phyloP scores from a whole-genome alignment of 208 protist species.

The Trypanosoma congolense region DNA sequence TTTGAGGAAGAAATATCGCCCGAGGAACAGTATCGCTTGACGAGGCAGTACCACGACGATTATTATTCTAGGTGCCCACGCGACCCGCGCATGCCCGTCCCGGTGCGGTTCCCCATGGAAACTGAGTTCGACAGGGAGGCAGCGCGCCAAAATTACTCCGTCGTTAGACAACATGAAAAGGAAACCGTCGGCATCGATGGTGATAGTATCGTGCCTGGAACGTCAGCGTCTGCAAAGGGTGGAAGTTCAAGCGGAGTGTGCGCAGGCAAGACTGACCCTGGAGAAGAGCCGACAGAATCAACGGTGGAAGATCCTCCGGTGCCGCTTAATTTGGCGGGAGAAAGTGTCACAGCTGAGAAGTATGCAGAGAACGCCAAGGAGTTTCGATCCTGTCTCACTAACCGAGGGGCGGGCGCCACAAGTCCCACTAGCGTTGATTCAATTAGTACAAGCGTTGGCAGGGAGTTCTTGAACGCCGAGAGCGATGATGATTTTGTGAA shows the following conservation, averaged over 20 bases:
- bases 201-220: no score
- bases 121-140: conserved; percentile 20
- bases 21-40: conserved; percentile 80
- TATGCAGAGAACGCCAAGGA: neutral
- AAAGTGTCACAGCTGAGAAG: neutral
- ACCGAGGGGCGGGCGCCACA: neutral
- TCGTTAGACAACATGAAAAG: neutral
- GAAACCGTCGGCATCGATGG: no score
- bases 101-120: conserved; percentile 38
- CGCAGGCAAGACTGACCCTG: no score
- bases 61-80: conserved; percentile 80
- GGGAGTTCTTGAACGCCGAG: neutral
- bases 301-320: no score
- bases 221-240: no score
- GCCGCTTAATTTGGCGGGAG: no score
- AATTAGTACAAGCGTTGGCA: neutral
- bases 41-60: conserved; percentile 64
- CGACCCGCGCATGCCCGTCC: conserved; percentile 76
- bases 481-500: neutral
- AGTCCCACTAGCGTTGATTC: neutral
- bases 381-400: neutral
- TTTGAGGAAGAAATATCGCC: conserved; percentile 46
- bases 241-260: no score
- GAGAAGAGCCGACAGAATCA: no score
- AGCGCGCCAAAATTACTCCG: neutral